A percentile compares a stretch with the other conserved stretches of the same genome.
Evolutionary conservation across 108 stramenopile genomes (phyloP).

Genomic region (Aureococcus anophagefferens): DNA sequence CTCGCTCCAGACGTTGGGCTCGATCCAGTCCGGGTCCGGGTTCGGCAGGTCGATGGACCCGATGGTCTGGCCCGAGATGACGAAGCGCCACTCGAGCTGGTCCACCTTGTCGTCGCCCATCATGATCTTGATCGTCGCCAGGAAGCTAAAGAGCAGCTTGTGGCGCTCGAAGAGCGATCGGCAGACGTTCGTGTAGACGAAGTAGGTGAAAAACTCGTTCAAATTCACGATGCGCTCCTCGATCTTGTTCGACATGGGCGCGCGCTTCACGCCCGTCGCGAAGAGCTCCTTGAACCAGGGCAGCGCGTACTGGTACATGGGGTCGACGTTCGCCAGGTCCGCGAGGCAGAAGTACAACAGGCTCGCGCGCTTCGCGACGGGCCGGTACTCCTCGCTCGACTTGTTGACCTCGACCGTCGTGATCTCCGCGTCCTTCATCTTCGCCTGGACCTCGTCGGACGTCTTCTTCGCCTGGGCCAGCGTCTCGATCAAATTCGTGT

Average conservation of each 20-base stretch:
- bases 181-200: constrained; percentile 54
- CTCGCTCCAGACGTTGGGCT: constrained; percentile 10
- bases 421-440: constrained; percentile 46
- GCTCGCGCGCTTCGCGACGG: constrained; percentile 47
- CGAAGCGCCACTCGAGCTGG: constrained; percentile 44
- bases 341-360: constrained; percentile 50
- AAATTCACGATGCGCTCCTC: constrained; percentile 33
- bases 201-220: constrained; percentile 45
- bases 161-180: constrained; percentile 55
- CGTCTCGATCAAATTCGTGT: constrained; percentile 54
- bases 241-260: constrained; percentile 35
- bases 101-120: constrained; percentile 42
- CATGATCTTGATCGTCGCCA: constrained; percentile 44
- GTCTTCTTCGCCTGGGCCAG: constrained; percentile 47
- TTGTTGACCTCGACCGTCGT: constrained; percentile 47
- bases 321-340: constrained; percentile 47
- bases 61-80: constrained; percentile 38
- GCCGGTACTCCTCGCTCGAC: constrained; percentile 50
- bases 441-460: constrained; percentile 44
- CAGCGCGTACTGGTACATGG: constrained; percentile 64
- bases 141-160: constrained; percentile 58
- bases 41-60: constrained; percentile 7
- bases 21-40: constrained; percentile 40
- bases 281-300: constrained; percentile 46
- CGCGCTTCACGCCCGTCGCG: constrained; percentile 28